These are phyloP conservation scores for Linum lewisii DNA, from an alignment of 345 rosid species.

Conservation along the genomic window DNA sequence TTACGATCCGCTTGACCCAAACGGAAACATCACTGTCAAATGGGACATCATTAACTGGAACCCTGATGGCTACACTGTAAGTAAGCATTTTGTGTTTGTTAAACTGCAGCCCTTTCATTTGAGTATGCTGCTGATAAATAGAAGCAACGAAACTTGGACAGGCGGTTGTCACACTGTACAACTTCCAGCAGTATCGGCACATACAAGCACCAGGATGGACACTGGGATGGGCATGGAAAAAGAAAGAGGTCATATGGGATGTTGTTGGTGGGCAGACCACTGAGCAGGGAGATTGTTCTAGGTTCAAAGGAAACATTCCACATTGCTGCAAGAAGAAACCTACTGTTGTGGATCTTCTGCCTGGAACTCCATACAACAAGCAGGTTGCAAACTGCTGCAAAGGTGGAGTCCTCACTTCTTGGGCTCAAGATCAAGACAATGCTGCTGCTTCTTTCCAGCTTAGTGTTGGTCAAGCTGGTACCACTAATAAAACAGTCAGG, in stretches of 20 bases:
- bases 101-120: too few relatives aligned
- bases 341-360: slow-evolving; percentile 67
- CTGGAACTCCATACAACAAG: slow-evolving; percentile 63
- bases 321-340: slow-evolving; percentile 81
- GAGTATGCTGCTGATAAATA: too few relatives aligned
- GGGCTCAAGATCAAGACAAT: slow-evolving; percentile 60
- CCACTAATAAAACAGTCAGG: slow-evolving; percentile 55
- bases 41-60: slow-evolving; percentile 87
- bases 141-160: slow-evolving; percentile 17
- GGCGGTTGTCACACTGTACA: slow-evolving; percentile 69
- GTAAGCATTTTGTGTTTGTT: slow-evolving; percentile 12
- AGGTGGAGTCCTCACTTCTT: slow-evolving; percentile 77
- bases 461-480: slow-evolving; percentile 71
- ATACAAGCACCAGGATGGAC: slow-evolving; percentile 77
- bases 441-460: slow-evolving; percentile 73
- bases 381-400: slow-evolving; percentile 76
- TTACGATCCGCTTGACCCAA: slow-evolving; percentile 85
- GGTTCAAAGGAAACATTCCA: slow-evolving; percentile 64
- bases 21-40: slow-evolving; percentile 81
- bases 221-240: slow-evolving; percentile 73
- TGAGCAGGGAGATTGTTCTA: slow-evolving; percentile 89
- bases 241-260: slow-evolving; percentile 78
- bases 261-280: slow-evolving; percentile 73
- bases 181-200: slow-evolving; percentile 87
- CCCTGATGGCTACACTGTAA: slow-evolving; percentile 80